These are phyloP conservation scores for Colletotrichum kahawae DNA, from an alignment of 2,329 filamentous ascomycete species.

Conservation along the genomic window DNA sequence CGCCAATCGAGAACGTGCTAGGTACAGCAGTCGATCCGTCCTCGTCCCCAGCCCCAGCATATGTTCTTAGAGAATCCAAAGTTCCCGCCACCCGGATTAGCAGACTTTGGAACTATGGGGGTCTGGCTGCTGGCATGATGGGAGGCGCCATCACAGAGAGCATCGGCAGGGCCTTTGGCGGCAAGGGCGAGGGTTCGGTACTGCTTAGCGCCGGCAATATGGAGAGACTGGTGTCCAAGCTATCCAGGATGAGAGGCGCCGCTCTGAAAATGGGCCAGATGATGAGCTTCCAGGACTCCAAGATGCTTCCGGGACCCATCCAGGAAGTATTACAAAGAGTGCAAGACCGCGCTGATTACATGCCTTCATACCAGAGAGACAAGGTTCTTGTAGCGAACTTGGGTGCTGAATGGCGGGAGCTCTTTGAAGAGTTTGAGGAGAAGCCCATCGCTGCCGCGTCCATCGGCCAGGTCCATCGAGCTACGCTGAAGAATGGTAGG, in stretches of 20 bases:
- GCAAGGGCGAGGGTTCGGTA: conserved; percentile 72
- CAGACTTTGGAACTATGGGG: conserved; percentile 92
- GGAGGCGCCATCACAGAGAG: conserved; percentile 89
- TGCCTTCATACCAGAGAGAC: conserved; percentile 93
- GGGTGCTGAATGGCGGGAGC: conserved; percentile 80
- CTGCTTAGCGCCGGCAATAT: conserved; percentile 90
- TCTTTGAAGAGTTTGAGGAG: conserved; percentile 87
- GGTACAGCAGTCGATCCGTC: neutral
- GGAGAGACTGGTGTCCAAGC: conserved; percentile 88
- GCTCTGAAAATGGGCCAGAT: conserved; percentile 98
- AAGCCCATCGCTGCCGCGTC: conserved; percentile 93
- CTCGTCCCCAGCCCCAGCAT: neutral
- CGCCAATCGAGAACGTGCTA: neutral
- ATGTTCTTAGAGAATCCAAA: conserved; percentile 84
- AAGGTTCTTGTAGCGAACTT: conserved; percentile 81
- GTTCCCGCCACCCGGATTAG: conserved; percentile 89
- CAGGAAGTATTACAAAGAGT: conserved; percentile 92
- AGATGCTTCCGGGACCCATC: conserved; percentile 87
- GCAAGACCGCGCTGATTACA: conserved; percentile 96
- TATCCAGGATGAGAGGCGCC: conserved; percentile 95
- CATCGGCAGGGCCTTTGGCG: conserved; percentile 79
- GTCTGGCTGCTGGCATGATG: conserved; percentile 93
- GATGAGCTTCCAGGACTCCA: conserved; percentile 97
- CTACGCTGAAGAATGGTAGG: conserved; percentile 75
- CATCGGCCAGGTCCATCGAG: conserved; percentile 94